Conservation (phyloP, 176 grass and related monocot genomes). For the Cenchrus purpureus region DNA sequence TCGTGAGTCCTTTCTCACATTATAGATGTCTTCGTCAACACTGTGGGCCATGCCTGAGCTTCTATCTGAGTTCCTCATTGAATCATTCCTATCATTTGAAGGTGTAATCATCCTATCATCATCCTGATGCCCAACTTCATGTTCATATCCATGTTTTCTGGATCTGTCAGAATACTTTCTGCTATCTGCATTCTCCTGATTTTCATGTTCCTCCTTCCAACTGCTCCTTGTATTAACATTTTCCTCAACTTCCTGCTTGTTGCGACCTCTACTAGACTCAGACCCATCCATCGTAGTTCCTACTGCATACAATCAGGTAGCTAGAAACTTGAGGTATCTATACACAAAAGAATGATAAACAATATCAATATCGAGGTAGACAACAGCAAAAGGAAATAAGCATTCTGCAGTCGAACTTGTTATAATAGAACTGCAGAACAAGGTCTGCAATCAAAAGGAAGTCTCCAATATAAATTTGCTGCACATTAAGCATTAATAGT, state of each 20-base stretch:
- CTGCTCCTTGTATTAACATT: constrained; percentile 35
- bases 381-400: constrained; percentile 8
- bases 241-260: constrained; percentile 46
- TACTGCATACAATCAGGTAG: not conserved
- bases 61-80: constrained; percentile 38
- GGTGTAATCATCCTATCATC: constrained; percentile 13
- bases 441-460: not conserved
- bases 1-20: constrained; percentile 47
- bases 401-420: not conserved
- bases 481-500: not conserved
- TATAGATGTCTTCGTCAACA: constrained; percentile 39
- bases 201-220: constrained; percentile 42
- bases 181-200: constrained; percentile 41
- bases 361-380: not conserved
- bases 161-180: constrained; percentile 55
- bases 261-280: constrained; percentile 42
- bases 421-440: not conserved
- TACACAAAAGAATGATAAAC: constrained; percentile 28
- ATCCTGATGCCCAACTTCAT: constrained; percentile 52
- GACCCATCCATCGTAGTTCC: constrained; percentile 15
- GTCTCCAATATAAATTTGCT: not conserved
- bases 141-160: constrained; percentile 48
- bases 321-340: constrained; percentile 25
- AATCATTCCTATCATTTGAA: constrained; percentile 48
- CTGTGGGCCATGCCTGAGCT: constrained; percentile 7